Base-by-base conservation (phyloP, 2,329 filamentous ascomycete genomes). In the Trichoderma cornu-damae region DNA sequence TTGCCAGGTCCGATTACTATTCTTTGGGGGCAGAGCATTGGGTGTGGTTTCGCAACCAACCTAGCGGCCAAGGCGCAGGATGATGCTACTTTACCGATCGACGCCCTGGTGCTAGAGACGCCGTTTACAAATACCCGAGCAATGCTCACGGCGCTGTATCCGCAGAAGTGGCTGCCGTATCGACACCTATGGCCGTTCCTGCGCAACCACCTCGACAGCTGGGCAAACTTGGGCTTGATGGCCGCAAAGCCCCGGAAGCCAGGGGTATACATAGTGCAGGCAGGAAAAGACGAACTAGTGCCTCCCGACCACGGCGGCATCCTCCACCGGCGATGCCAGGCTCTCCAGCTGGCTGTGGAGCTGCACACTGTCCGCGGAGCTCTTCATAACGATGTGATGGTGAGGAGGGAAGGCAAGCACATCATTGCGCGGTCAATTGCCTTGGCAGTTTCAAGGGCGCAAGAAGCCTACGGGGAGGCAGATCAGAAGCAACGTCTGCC, bases 101-200 rank as follows among this genome's bases (percentile, higher is more conserved):
- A 72, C 44, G 74, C 79, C 1, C 61, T 93, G 50, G 75, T 93
- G 9, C 76, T 93, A 1, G 89, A 93, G 67, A 91, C 89, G 0
- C 88, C 89, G 0, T 91, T 91, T 61, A 80, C 85, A 1, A 88
- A 83, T 42, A 80, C 89, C 56, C 78, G 80, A 58, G 81, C 80
- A 16, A 90, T 93, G 87, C 75, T 93, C 5, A 73, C 81, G 40
- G 83, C 82, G 1, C 70, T 93, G 2, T 93, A 92, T 66, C 88
- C 88, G 1, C 87, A 91, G 64, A 88, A 82, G 63, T 92, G 88
- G 87, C 74, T 92, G 6, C 89, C 89, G 0, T 93, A 93, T 68
- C 80, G 81, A 46, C 84, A 92, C 67, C 76, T 93, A 0, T 83
- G 84, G 77, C 86, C 86, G 0, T 91, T 92, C 66, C 75, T 92